Evolutionary conservation across 345 rosid genomes (phyloP), one percentile per base, ranked within the genome.

Genomic region (Geranium brycei): DNA sequence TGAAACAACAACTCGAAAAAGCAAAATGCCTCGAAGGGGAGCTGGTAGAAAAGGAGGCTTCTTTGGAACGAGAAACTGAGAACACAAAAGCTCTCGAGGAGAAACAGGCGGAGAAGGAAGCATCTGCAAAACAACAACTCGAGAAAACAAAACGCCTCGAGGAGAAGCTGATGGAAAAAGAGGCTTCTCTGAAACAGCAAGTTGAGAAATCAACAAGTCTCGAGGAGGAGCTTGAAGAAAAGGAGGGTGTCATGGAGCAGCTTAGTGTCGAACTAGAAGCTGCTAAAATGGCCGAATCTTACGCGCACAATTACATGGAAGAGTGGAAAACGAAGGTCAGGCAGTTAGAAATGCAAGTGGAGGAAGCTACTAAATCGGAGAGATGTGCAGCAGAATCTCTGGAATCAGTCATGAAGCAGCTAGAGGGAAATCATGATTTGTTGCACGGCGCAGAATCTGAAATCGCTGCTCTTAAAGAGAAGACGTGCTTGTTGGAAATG

Each of bases 251-350:
- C 61, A 68, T 88, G 17, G 82, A 90, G 67, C 91, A 90, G 81
- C 96, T 93, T 69, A 83, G 80, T 13, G 80, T 78, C 60, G 97
- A 90, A 35, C 68, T 93, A 35, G 92, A 88, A 79, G 97, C 92
- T 62, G 89, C 89, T 0, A 88, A 79, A 81, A 78, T 80, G 87
- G 96, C 92, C 4, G 96, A 93, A 65, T 88, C 95, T 64, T 78
- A 75, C 80, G 96, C 99, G 4, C 77, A 65, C n/a, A 88, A 68
- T 76, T 77, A 80, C 38, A 78, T 78, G 10, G 91, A 83, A 69
- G 99, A 93, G 71, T 90, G 84, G 89, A 84, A 84, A 69, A 61
- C 58, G 64, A 83, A 66, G 81, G 84, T 78, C 38, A 82, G 76
- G 60, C 91, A 82, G 62, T 71, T 87, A 51, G 90, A 92, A 83